These are phyloP conservation scores for Grosmannia penicillata DNA, from an alignment of 2,329 filamentous ascomycete species.

Conservation along the genomic window DNA sequence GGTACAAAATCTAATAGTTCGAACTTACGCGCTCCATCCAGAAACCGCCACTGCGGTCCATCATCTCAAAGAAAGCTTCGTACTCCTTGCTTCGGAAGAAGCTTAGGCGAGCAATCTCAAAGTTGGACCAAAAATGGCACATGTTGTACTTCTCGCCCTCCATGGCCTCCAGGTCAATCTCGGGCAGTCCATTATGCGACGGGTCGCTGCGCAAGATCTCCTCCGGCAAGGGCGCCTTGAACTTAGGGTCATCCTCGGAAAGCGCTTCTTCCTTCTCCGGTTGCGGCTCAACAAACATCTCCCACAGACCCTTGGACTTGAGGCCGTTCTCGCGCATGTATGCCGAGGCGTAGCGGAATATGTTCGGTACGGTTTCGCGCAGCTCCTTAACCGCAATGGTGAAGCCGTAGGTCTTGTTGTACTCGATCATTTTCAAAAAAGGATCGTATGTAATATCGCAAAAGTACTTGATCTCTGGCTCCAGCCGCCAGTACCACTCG, in stretches of 20 bases:
- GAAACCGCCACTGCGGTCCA: slow-evolving; percentile 95
- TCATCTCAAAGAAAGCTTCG: slow-evolving; percentile 96
- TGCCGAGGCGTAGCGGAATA: slow-evolving; percentile 96
- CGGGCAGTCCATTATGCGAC: slow-evolving; percentile 52
- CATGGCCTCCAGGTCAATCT: slow-evolving; percentile 86
- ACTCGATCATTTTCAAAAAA: slow-evolving; percentile 84
- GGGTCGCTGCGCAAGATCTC: slow-evolving; percentile 68
- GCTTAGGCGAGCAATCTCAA: slow-evolving; percentile 86
- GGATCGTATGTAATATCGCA: slow-evolving; percentile 99
- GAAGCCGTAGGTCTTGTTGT: slow-evolving; percentile 97
- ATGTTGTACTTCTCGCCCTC: slow-evolving; percentile 98
- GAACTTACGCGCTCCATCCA: slow-evolving; percentile 86
- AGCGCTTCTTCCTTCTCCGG: slow-evolving; percentile 41
- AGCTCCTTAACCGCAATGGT: slow-evolving; percentile 98
- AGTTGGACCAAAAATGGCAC: slow-evolving; percentile 99
- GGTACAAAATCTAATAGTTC: not conserved
- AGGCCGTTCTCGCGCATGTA: slow-evolving; percentile 90
- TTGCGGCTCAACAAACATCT: slow-evolving; percentile 91
- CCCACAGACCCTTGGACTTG: slow-evolving; percentile 85
- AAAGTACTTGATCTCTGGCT: slow-evolving; percentile 99
- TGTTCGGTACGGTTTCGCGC: slow-evolving; percentile 93
- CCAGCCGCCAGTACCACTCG: slow-evolving; percentile 98
- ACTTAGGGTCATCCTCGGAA: slow-evolving; percentile 47
- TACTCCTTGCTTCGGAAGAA: slow-evolving; percentile 98
- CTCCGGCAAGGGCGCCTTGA: slow-evolving; percentile 58